A percentile compares a stretch with the other conserved stretches of the same genome.
Conservation (phyloP, 495 filamentous ascomycete species). For the Pyrenula aspistea region DNA sequence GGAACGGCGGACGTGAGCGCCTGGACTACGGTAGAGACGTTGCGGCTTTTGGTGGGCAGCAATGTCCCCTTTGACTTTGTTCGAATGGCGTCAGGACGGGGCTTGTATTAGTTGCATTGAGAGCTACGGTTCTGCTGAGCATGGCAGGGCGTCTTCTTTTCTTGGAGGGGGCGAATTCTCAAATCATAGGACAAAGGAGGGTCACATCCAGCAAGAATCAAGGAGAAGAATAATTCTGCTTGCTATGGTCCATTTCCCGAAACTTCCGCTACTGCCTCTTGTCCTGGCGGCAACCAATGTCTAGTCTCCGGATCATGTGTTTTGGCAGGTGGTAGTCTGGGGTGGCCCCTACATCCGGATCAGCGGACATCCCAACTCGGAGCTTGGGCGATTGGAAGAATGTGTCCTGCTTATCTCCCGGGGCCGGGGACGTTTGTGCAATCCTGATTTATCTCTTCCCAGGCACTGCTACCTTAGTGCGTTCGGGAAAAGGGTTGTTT, state of each 20-base stretch:
- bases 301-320: background rate
- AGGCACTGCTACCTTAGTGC: background rate
- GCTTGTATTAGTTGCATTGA: conserved; percentile 39
- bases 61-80: conserved; percentile 85
- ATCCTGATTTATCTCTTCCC: background rate
- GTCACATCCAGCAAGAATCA: background rate
- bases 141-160: conserved; percentile 2
- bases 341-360: background rate
- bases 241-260: background rate
- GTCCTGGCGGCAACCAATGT: background rate
- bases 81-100: conserved; percentile 58
- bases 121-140: conserved; percentile 3
- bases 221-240: background rate
- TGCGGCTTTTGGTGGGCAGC: conserved; percentile 66
- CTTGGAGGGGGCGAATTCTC: too few relatives aligned
- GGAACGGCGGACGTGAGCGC: conserved; percentile 66
- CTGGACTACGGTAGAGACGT: conserved; percentile 70
- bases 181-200: background rate
- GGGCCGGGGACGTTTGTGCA: too few relatives aligned
- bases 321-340: background rate
- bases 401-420: background rate
- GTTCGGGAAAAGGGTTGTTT: background rate
- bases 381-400: background rate
- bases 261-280: background rate
- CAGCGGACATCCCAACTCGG: background rate